phyloP scores from a whole-genome alignment of 352 stramenopile species.

The Pythium plurisporium region DNA sequence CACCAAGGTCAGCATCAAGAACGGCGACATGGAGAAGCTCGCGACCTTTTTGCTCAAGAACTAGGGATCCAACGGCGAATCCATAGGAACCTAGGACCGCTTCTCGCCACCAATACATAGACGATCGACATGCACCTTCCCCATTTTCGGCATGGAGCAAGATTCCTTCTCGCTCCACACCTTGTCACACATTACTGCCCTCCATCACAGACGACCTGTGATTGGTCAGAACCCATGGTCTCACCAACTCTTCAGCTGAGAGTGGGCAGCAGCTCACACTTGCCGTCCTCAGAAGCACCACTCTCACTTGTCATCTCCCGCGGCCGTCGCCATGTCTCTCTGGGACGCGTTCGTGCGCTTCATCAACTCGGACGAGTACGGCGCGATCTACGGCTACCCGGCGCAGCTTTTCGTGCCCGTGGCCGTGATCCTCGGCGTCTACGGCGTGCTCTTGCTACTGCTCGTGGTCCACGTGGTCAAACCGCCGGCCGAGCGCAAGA shows the following conservation, averaged over 20 bases:
- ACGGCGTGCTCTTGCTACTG: constrained; percentile 2
- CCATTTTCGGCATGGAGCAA: too few species aligned
- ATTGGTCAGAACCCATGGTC: constrained; percentile 1
- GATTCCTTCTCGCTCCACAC: neutral
- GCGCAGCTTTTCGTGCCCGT: constrained; percentile 9
- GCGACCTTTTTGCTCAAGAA: constrained; percentile 71
- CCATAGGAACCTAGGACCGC: too few species aligned
- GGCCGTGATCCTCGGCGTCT: constrained; percentile 2
- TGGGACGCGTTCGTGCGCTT: constrained; percentile 10
- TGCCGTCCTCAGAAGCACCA: too few species aligned
- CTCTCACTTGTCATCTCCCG: too few species aligned
- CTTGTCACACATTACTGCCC: constrained; percentile 7
- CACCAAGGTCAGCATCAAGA: constrained; percentile 65
- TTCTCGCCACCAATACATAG: neutral
- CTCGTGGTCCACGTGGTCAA: constrained; percentile 10
- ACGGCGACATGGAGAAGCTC: constrained; percentile 52
- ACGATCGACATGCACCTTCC: too few species aligned
- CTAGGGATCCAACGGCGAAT: too few species aligned
- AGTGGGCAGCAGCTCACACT: too few species aligned
- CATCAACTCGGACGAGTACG: constrained; percentile 15
- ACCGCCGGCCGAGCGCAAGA: constrained; percentile 12
- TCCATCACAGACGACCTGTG: neutral
- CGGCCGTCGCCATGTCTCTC: too few species aligned
- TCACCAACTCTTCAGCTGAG: too few species aligned
- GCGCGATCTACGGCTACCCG: constrained; percentile 6